A percentile compares a stretch with the other conserved stretches of the same genome.
Evolutionary conservation across 2,329 filamentous ascomycete genomes (phyloP).

Genomic region (Davidsoniella australis): DNA sequence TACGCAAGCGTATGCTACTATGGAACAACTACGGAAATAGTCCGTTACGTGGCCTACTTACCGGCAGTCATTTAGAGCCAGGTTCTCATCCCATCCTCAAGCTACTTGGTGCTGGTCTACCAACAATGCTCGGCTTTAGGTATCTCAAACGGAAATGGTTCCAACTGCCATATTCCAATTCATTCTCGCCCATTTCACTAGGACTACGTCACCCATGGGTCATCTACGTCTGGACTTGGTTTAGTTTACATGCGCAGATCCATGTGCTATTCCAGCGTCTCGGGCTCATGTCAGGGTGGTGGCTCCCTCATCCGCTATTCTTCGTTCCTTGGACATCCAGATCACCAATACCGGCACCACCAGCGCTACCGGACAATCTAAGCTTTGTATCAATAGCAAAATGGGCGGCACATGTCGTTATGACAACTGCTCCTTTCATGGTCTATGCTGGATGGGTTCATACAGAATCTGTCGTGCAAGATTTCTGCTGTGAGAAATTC

Average conservation of each 20-base stretch:
- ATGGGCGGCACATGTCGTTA: conserved; percentile 27
- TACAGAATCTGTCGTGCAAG: conserved; percentile 13
- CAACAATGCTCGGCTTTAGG: conserved; percentile 21
- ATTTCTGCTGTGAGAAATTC: background rate
- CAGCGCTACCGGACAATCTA: conserved; percentile 25
- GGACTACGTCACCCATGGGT: conserved; percentile 4
- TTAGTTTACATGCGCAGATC: conserved; percentile 28
- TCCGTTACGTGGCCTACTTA: conserved; percentile 29
- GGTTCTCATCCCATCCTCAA: conserved; percentile 19
- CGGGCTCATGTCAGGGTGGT: conserved; percentile 25
- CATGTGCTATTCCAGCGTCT: conserved; percentile 36
- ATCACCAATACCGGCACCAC: conserved; percentile 32
- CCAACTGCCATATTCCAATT: background rate
- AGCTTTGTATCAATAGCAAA: conserved; percentile 22
- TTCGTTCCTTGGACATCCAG: conserved; percentile 37
- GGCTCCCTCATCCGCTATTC: conserved; percentile 29
- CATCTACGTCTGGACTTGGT: conserved; percentile 8
- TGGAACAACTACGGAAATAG: conserved; percentile 25
- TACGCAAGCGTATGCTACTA: conserved; percentile 38
- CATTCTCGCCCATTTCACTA: conserved; percentile 1
- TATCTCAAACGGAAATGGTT: conserved; percentile 6
- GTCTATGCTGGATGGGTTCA: conserved; percentile 28
- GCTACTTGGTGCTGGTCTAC: conserved; percentile 24
- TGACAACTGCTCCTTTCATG: conserved; percentile 30
- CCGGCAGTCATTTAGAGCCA: conserved; percentile 19